Evolutionary conservation across 306 rosid genomes (phyloP), one percentile per base, ranked within the genome.

Genomic region (Cercis canadensis): DNA sequence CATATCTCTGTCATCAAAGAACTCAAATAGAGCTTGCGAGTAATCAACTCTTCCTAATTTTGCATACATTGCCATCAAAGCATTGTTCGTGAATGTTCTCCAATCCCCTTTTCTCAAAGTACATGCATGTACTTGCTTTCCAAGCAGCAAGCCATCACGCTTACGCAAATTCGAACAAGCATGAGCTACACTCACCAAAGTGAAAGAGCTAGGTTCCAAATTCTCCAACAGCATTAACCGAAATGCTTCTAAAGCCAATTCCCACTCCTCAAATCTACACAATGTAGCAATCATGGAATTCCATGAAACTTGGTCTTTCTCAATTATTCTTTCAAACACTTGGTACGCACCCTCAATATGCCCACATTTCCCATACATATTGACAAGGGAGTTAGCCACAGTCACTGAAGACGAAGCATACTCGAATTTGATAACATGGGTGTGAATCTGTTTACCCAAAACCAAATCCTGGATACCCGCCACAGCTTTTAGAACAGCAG

Each of bases 231-330:
- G 33, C 97, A 92, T 92, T 34, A 54, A 39, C 61, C 86, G 81
- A 37, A 92, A 71, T 5, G 87, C 75, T 4, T 82, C 85, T 3
- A 92, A 40, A 34, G 93, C 83, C 13, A 83, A 75, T 9, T 80
- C 91, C 96, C 97, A 89, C 53, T 89, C 88, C 86, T 84, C 80
- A 10, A 81, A 81, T 29, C 86, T 84, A 58, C 93, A 89, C 32
- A 83, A 31, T 0, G 88, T 67, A 4, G 88, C 86, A 7, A 92
- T 89, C 80, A 89, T 82, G 6, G 93, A 87, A 58, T 92, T 92
- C 96, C 97, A 92, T 0, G 97, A 92, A 33, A 92, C 92, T n/a
- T 87, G 78, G 19, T 92, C 97, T 31, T 84, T 85, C 0, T 78
- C 79, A 31, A 75, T 0, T 0, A 89, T 89, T 87, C 47, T 57